Evolutionary conservation across 495 filamentous ascomycete genomes (phyloP).

Genomic region (Hypoxylon cercidicola): DNA sequence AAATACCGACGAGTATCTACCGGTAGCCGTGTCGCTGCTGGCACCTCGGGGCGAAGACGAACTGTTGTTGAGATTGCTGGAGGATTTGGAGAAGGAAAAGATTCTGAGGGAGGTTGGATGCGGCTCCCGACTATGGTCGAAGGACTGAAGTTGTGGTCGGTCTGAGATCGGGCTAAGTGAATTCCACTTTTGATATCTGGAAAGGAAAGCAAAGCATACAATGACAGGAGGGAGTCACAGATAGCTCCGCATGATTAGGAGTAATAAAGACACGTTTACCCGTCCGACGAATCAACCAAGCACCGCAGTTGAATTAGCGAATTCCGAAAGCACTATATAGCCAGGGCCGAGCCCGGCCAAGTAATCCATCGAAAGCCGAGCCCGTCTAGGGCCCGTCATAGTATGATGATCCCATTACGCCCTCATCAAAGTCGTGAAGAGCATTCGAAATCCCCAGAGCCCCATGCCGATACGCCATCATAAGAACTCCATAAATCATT

Average conservation of each 20-base stretch:
- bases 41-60: constrained; percentile 66
- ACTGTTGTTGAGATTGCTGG: constrained; percentile 62
- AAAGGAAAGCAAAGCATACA: too few species aligned
- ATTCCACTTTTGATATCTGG: too few species aligned
- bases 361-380: constrained; percentile 1
- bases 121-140: constrained; percentile 1
- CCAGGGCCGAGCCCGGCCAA: too few species aligned
- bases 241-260: too few species aligned
- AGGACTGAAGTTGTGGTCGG: too few species aligned
- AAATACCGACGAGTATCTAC: constrained; percentile 61
- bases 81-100: constrained; percentile 56
- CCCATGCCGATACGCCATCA: constrained; percentile 6
- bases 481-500: background rate
- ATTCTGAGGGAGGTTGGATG: constrained; percentile 52
- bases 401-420: constrained; percentile 3
- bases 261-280: too few species aligned
- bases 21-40: constrained; percentile 64
- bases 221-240: too few species aligned
- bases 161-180: too few species aligned
- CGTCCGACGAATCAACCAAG: too few species aligned
- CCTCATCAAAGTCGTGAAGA: constrained; percentile 1
- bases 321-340: too few species aligned
- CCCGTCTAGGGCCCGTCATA: constrained; percentile 4
- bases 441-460: too few species aligned
- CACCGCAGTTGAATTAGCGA: too few species aligned